Evolutionary conservation across 495 filamentous ascomycete genomes (phyloP).

Genomic region (Aspergillus coremiiformis): DNA sequence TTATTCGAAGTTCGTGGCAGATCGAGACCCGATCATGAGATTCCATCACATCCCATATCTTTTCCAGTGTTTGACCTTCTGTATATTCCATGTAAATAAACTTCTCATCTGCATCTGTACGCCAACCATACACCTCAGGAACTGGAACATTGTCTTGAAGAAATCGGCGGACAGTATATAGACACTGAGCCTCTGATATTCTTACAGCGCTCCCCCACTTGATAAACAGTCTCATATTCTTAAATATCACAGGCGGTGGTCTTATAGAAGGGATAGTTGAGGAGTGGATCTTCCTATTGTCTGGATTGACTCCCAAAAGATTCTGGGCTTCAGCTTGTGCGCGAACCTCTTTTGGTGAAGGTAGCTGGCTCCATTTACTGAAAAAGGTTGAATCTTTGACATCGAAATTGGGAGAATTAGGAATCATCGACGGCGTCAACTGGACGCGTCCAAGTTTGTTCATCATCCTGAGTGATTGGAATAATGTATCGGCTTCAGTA

Average conservation of each 20-base stretch:
- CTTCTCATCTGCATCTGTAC: slow-evolving; percentile 13
- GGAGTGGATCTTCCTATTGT: background rate
- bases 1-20: too few species aligned
- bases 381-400: background rate
- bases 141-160: slow-evolving; percentile 20
- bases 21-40: too few species aligned
- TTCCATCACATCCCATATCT: background rate
- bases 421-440: background rate
- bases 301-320: slow-evolving; percentile 9
- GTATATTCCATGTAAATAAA: slow-evolving; percentile 14
- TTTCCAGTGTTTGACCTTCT: background rate
- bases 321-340: slow-evolving; percentile 6
- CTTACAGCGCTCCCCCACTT: slow-evolving; percentile 35
- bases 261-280: slow-evolving; percentile 3
- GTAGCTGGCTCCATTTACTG: slow-evolving; percentile 2
- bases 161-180: slow-evolving; percentile 17
- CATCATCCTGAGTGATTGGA: too few species aligned
- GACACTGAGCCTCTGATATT: slow-evolving; percentile 20
- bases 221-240: slow-evolving; percentile 35
- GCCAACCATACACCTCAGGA: slow-evolving; percentile 25
- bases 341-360: slow-evolving; percentile 13
- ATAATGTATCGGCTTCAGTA: too few species aligned
- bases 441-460: background rate
- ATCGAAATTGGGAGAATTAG: background rate
- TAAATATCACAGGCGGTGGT: slow-evolving; percentile 28